Evolutionary conservation across 345 rosid genomes (phyloP), one percentile per base, ranked within the genome.

Genomic region (Syzygium aqueum): DNA sequence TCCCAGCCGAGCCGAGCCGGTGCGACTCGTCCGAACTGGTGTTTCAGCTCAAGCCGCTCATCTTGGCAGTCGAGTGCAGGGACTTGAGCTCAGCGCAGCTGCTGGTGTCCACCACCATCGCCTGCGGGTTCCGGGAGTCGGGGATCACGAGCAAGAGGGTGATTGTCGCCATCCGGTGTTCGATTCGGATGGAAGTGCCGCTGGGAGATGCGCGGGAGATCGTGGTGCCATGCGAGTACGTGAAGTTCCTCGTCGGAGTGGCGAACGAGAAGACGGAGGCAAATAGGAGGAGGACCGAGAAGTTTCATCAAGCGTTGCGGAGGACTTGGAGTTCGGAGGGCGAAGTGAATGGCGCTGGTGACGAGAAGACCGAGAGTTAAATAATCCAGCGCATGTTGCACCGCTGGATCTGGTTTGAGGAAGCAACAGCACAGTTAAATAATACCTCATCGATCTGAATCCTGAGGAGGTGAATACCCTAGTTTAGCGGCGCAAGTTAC

Each of bases 191-290:
- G 92, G 98, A 97, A 91, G 99, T 96, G 43, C 98, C 98, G 11
- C 57, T 96, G 10, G 98, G 99, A 53, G 94, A 91, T 85, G 91
- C 90, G 27, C 67, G 84, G 37, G 89, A 88, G 89, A 49, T 95
- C 33, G 88, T 94, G 88, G 98, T 96, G 80, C 91, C 95, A 53
- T 51, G 85, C 1, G 96, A 96, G 67, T 97, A 96, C 63, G 94
- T 95, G 53, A 95, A 89, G 93, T 95, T 94, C 87, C 94, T 96
- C 57, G 94, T 95, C 80, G 93, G 87, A 6, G 86, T 94, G 73
- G 98, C 96, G 6, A 97, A 96, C 91, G 94, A 92, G 93, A 97
- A 97, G 91, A 96, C 95, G 98, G 96, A 90, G 85, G 96, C 96
- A 16, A 96, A 97, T 87, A 87, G 93, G 92, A 95, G 90, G 89